Conservation (phyloP, 371 early-diverging fungal species). For the Mortierella polycephala region DNA sequence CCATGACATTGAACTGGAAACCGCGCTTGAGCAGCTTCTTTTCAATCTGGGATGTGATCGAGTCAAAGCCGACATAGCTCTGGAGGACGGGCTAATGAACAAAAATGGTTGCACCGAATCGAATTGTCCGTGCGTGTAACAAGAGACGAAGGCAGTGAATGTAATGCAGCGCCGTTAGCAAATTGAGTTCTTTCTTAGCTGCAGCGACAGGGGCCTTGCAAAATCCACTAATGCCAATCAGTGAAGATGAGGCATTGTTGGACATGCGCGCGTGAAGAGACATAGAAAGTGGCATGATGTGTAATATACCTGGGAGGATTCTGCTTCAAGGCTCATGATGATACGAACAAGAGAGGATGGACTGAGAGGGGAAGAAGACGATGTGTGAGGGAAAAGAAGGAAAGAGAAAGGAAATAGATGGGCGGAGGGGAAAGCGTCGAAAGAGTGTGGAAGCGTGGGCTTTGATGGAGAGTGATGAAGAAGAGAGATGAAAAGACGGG, state of each 20-base stretch:
- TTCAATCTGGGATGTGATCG: conserved; percentile 84
- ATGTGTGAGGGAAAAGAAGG: background rate
- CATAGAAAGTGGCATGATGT: background rate
- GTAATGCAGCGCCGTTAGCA: background rate
- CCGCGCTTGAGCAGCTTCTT: conserved; percentile 86
- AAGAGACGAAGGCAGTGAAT: background rate
- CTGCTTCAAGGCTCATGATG: conserved; percentile 48
- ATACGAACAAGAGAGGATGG: background rate
- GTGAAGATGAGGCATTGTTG: background rate
- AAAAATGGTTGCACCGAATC: background rate
- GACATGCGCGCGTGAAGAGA: background rate
- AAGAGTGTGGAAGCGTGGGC: background rate
- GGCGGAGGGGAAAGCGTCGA: conserved; percentile 6
- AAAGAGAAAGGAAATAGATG: conserved; percentile 3
- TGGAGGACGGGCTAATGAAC: conserved; percentile 63
- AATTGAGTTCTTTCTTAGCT: no score
- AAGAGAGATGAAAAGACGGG: conserved; percentile 6
- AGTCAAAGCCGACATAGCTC: conserved; percentile 96
- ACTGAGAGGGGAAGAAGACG: background rate
- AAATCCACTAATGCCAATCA: no score
- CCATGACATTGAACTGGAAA: conserved; percentile 95
- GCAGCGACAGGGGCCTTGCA: no score
- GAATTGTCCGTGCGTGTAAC: background rate
- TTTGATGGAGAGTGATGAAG: background rate
- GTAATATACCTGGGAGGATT: conserved; percentile 50